Percentiles rank a stretch among this genome's conserved stretches.
phyloP scores from a whole-genome alignment of 768 basidiomycete species.

The Suillus weaverae region DNA sequence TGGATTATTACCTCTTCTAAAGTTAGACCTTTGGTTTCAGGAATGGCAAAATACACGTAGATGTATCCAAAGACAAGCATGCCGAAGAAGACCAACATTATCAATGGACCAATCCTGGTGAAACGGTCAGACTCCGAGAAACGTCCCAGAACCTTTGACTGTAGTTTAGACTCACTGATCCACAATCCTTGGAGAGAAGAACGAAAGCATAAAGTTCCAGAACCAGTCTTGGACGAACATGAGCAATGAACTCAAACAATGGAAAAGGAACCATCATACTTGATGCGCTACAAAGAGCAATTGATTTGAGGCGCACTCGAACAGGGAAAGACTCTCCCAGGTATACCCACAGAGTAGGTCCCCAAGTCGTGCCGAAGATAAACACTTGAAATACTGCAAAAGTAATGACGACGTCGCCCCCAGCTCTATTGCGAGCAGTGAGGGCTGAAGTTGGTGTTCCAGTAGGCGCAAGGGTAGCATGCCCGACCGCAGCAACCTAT shows the following conservation, averaged over 20 bases:
- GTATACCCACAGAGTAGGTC: slow-evolving; percentile 75
- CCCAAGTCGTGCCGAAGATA: slow-evolving; percentile 74
- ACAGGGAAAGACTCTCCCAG: slow-evolving; percentile 82
- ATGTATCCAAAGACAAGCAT: slow-evolving; percentile 67
- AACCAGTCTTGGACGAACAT: slow-evolving; percentile 47
- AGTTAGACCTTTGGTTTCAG: slow-evolving; percentile 78
- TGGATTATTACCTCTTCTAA: slow-evolving; percentile 58
- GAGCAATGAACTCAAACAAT: slow-evolving; percentile 2
- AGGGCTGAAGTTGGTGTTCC: slow-evolving; percentile 48
- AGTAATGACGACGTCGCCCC: slow-evolving; percentile 67
- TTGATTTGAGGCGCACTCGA: slow-evolving; percentile 73
- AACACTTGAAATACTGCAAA: slow-evolving; percentile 78
- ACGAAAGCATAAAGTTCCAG: slow-evolving; percentile 75
- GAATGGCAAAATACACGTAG: slow-evolving; percentile 76
- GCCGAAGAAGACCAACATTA: slow-evolving; percentile 75
- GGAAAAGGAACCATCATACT: slow-evolving; percentile 31
- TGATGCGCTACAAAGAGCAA: slow-evolving; percentile 67
- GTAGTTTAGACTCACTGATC: slow-evolving; percentile 37
- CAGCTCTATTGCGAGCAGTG: slow-evolving; percentile 56
- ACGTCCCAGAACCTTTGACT: background rate
- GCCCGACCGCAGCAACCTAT: slow-evolving; percentile 70
- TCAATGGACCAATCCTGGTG: slow-evolving; percentile 66
- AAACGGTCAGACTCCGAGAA: background rate
- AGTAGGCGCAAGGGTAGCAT: slow-evolving; percentile 59
- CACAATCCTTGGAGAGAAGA: slow-evolving; percentile 71